These are phyloP conservation scores for Microsporum audouinii DNA, from an alignment of 2,329 filamentous ascomycete genomes.

Conservation along the genomic window DNA sequence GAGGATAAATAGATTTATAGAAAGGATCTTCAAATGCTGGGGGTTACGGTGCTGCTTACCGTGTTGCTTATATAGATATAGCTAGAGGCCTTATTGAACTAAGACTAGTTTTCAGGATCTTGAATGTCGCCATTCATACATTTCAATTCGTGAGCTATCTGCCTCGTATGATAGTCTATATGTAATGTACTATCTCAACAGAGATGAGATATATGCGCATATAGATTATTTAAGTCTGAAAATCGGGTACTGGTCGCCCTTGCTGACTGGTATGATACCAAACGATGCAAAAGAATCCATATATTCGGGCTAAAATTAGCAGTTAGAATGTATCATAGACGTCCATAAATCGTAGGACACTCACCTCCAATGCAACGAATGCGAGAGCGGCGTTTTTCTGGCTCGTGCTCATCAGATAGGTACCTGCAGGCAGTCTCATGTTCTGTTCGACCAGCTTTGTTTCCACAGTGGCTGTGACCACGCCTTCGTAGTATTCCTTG, in stretches of 20 bases:
- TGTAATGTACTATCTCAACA: background rate
- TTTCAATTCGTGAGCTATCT: background rate
- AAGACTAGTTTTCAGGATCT: too few relatives aligned
- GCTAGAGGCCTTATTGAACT: background rate
- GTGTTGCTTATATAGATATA: background rate
- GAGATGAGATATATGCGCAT: background rate
- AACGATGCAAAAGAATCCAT: slow-evolving; percentile 8
- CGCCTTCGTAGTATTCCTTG: slow-evolving; percentile 4
- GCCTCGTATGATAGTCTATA: background rate
- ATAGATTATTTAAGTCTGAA: background rate
- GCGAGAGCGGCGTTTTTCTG: slow-evolving; percentile 8
- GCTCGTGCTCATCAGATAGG: background rate
- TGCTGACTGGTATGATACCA: slow-evolving; percentile 1
- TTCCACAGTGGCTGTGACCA: background rate
- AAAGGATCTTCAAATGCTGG: background rate
- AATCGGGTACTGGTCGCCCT: slow-evolving; percentile 6
- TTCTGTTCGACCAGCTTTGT: background rate
- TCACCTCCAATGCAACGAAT: slow-evolving; percentile 7
- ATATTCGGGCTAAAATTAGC: slow-evolving; percentile 3
- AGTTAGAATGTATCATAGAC: background rate
- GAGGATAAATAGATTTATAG: background rate
- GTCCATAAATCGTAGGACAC: too few relatives aligned
- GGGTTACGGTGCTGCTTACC: background rate
- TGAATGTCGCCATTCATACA: too few relatives aligned
- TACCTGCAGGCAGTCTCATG: slow-evolving; percentile 2